Conservation (phyloP, 2,329 filamentous ascomycete species). For the Xylaria sp. region DNA sequence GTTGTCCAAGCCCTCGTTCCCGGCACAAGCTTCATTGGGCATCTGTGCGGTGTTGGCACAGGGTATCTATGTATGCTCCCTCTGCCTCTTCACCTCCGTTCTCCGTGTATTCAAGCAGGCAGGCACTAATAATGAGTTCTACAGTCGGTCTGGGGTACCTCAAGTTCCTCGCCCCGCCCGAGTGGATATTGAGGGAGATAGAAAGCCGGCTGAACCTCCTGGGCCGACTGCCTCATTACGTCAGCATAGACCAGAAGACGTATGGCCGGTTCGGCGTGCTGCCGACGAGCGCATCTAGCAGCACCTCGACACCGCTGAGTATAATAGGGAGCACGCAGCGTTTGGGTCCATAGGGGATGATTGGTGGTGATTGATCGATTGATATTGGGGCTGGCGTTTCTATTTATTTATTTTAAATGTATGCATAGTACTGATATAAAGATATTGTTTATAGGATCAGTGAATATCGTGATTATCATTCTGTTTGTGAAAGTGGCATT, state of each 20-base stretch:
- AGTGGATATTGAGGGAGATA: slow-evolving; percentile 85
- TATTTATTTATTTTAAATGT: too few relatives aligned
- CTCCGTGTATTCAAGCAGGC: too few relatives aligned
- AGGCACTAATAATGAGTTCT: slow-evolving; percentile 1
- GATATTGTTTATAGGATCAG: slow-evolving; percentile 9
- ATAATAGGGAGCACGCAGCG: slow-evolving; percentile 70
- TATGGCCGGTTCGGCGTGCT: slow-evolving; percentile 91
- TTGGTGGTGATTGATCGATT: too few relatives aligned
- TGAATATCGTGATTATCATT: not conserved
- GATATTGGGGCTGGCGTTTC: slow-evolving; percentile 1
- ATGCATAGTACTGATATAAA: slow-evolving; percentile 26
- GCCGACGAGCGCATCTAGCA: slow-evolving; percentile 59
- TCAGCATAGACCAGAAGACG: slow-evolving; percentile 94
- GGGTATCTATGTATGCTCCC: slow-evolving; percentile 79
- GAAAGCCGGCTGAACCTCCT: slow-evolving; percentile 88
- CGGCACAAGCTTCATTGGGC: slow-evolving; percentile 82
- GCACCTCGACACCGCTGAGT: slow-evolving; percentile 58
- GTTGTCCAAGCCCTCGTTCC: slow-evolving; percentile 79
- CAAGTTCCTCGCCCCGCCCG: slow-evolving; percentile 86
- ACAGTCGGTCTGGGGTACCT: slow-evolving; percentile 85
- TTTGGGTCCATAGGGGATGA: slow-evolving; percentile 63
- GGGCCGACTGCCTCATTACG: slow-evolving; percentile 84
- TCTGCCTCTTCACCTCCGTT: not conserved
- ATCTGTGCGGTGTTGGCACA: slow-evolving; percentile 80
- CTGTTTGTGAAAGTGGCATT: slow-evolving; percentile 23